A percentile compares a stretch with the other conserved stretches of the same genome.
Conservation (phyloP, 139 green algal genomes). For the Coelastrella sp. region DNA sequence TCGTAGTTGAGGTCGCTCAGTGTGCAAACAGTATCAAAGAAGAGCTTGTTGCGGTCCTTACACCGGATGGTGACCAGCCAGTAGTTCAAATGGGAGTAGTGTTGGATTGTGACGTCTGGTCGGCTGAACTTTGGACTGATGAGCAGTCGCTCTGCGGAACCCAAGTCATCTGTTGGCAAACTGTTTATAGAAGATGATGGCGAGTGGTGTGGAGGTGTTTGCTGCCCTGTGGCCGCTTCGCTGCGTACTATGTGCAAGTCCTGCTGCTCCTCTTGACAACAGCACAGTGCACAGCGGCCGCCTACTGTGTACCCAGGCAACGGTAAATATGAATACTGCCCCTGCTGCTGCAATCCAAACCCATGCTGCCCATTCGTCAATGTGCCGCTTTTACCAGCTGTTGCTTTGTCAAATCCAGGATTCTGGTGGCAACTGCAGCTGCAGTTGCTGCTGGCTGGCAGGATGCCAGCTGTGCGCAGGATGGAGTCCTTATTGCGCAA, state of each 20-base stretch:
- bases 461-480: constrained; percentile 9
- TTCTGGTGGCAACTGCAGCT: constrained; percentile 40
- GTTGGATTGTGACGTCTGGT: constrained; percentile 72
- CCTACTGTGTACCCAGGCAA: neutral
- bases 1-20: constrained; percentile 95
- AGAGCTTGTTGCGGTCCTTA: constrained; percentile 91
- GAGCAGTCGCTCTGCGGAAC: neutral
- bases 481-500: constrained; percentile 48
- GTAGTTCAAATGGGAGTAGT: constrained; percentile 80
- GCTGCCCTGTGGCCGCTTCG: neutral
- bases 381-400: neutral
- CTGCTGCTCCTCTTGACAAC: constrained; percentile 20
- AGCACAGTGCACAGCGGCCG: neutral
- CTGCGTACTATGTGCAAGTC: constrained; percentile 40
- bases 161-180: constrained; percentile 43
- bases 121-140: constrained; percentile 46
- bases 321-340: neutral
- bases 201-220: neutral
- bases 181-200: constrained; percentile 33
- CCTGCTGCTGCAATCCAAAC: neutral
- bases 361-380: neutral
- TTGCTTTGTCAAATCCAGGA: neutral
- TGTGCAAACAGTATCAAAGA: constrained; percentile 94
- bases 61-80: constrained; percentile 90
- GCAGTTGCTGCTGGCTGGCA: constrained; percentile 9